These are phyloP conservation scores for Fusarium bulbicola DNA, from an alignment of 2,329 filamentous ascomycete species.

Conservation along the genomic window DNA sequence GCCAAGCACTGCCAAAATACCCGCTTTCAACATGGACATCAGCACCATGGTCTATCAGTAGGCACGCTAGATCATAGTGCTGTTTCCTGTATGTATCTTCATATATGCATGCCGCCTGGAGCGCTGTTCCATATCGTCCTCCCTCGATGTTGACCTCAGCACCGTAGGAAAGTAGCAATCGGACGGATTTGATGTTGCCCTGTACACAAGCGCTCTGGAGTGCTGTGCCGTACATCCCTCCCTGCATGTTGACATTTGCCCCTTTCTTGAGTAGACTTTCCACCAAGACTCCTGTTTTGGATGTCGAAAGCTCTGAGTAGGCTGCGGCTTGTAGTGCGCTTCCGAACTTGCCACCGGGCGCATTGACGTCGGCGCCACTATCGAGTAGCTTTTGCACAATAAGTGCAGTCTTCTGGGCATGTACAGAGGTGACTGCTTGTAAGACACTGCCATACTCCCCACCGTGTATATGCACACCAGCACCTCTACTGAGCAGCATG, in stretches of 20 bases:
- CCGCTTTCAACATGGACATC: background rate
- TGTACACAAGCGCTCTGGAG: accelerated
- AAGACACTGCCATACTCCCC: background rate
- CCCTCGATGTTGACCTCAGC: accelerated
- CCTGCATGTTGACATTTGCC: accelerated
- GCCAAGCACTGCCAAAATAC: background rate
- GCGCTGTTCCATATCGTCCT: background rate
- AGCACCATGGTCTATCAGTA: background rate
- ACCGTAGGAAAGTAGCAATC: accelerated
- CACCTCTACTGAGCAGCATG: accelerated
- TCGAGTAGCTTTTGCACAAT: background rate
- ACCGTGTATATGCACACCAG: background rate
- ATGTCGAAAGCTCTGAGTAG: too few relatives aligned
- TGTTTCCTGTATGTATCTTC: accelerated
- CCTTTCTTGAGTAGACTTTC: accelerated
- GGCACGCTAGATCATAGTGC: accelerated
- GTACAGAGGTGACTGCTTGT: background rate
- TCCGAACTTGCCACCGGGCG: background rate
- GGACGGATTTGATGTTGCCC: accelerated
- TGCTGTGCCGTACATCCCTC: background rate
- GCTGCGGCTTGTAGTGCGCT: background rate
- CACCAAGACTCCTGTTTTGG: accelerated
- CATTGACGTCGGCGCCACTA: background rate
- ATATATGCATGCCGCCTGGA: background rate
- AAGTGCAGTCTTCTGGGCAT: too few relatives aligned